Evolutionary conservation across 768 basidiomycete genomes (phyloP), one percentile per base, ranked within the genome.

Genomic region (Mrakia gelida): DNA sequence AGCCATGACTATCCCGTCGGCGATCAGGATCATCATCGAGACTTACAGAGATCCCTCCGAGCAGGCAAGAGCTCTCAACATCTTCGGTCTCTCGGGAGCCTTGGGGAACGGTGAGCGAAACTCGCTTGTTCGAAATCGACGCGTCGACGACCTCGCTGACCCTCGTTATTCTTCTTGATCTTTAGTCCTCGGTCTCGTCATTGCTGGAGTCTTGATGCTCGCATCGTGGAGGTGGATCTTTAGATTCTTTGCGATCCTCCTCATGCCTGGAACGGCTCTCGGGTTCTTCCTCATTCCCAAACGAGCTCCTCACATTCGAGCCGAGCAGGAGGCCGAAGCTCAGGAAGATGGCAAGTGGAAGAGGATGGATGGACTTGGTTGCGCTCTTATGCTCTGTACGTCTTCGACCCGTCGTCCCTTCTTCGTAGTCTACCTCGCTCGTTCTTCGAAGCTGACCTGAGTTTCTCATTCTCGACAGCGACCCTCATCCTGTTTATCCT

Each of bases 161-260:
- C n/a, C 28, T 59, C 26, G 10, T 23, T 21, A 16, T 34, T 30
- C 13, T 65, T 32, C 7, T 65, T 62, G 11, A 2, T 6, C 32
- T n/a, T n/a, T 1, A 34, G 81, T 82, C 28, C 79, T 82, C 72
- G 81, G 81, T 52, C 80, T 82, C 68, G 54, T 83, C 26, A 80
- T 83, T 54, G 83, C 82, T 28, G 83, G 83, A 80, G 80, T 83
- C 30, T 82, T 83, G 80, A 75, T 82, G 16, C 77, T 83, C n/a
- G 81, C 83, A 28, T 70, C 49, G 49, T 84, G 83, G 83, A 75
- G 83, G 68, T 84, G 83, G 83, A 83, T 82, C 71, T 84, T 84
- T 81, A 73, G 83, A 52, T 84, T 83, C 80, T 83, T 80, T 80
- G 9, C 79, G 1, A 80, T 82, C 75, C 78, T 80, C 70, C 56